These are phyloP conservation scores for Passalora sequoiae DNA, from an alignment of 2,329 filamentous ascomycete genomes.

Conservation along the genomic window DNA sequence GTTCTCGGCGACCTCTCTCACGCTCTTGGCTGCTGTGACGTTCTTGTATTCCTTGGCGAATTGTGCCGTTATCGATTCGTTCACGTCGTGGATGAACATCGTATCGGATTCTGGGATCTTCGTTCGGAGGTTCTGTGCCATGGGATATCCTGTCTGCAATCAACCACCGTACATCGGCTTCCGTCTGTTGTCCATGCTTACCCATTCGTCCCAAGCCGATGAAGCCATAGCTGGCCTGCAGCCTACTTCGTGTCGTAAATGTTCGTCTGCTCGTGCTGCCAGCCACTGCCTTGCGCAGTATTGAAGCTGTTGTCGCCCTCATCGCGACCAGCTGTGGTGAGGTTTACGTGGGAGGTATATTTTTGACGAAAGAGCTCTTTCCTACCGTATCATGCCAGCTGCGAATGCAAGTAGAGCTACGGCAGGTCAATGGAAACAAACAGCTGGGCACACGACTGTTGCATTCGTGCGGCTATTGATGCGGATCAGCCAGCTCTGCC, in stretches of 20 bases:
- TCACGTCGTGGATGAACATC: conserved; percentile 64
- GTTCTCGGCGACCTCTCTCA: conserved; percentile 61
- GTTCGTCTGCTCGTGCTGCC: conserved; percentile 30
- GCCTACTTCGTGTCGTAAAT: conserved; percentile 41
- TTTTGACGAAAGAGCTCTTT: neutral
- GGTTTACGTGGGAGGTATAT: neutral
- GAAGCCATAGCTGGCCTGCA: conserved; percentile 47
- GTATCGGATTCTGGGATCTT: conserved; percentile 60
- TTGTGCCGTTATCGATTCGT: conserved; percentile 50
- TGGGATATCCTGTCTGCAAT: conserved; percentile 58
- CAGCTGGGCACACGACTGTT: conserved; percentile 2
- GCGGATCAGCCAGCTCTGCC: neutral
- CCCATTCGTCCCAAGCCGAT: conserved; percentile 49
- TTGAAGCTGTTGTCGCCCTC: conserved; percentile 2
- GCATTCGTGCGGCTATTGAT: neutral
- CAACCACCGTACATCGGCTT: conserved; percentile 6
- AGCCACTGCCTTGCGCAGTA: conserved; percentile 1
- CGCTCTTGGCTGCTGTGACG: conserved; percentile 53
- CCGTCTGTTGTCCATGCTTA: conserved; percentile 31
- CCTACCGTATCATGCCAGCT: neutral
- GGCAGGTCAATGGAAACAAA: neutral
- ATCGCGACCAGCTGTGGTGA: neutral
- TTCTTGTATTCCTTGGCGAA: conserved; percentile 52
- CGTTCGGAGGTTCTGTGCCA: conserved; percentile 65
- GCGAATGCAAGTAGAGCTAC: neutral